A percentile compares a stretch with the other conserved stretches of the same genome.
These are phyloP conservation scores for Colletotrichum paranaense DNA, from an alignment of 2,329 filamentous ascomycete species.

Conservation along the genomic window DNA sequence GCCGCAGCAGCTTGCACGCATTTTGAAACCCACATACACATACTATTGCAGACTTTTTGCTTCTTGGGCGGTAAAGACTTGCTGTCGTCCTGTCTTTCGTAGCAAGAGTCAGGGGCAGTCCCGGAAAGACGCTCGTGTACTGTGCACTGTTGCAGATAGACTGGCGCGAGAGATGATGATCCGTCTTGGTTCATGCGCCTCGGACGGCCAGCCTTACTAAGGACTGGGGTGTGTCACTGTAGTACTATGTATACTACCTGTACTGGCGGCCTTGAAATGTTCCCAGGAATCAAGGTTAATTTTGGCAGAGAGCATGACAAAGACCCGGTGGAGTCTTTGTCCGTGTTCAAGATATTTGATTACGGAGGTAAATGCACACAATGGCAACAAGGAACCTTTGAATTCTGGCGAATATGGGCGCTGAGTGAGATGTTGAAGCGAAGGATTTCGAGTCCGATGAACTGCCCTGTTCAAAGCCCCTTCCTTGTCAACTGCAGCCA, in stretches of 20 bases:
- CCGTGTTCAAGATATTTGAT: background rate
- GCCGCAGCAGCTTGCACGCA: conserved; percentile 1
- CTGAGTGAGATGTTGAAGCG: conserved; percentile 15
- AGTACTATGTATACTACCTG: no score
- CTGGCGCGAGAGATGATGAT: conserved; percentile 21
- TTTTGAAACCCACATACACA: conserved; percentile 6
- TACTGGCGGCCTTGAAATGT: background rate
- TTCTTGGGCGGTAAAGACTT: background rate
- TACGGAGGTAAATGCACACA: background rate
- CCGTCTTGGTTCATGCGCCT: conserved; percentile 31
- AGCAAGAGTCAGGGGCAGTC: conserved; percentile 11
- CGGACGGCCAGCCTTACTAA: conserved; percentile 2
- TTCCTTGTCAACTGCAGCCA: conserved; percentile 10
- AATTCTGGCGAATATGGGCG: background rate
- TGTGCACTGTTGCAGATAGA: conserved; percentile 27
- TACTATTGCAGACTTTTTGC: background rate
- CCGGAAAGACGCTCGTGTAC: conserved; percentile 11
- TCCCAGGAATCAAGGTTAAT: conserved; percentile 5
- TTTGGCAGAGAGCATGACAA: conserved; percentile 24
- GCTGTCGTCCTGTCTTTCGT: conserved; percentile 22
- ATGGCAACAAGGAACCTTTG: background rate
- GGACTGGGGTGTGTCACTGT: background rate
- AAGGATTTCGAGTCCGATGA: conserved; percentile 15
- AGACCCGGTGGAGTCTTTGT: conserved; percentile 1
- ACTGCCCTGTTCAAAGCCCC: conserved; percentile 24